Conservation (phyloP, 768 basidiomycete genomes). For the Agrocybe pediades region DNA sequence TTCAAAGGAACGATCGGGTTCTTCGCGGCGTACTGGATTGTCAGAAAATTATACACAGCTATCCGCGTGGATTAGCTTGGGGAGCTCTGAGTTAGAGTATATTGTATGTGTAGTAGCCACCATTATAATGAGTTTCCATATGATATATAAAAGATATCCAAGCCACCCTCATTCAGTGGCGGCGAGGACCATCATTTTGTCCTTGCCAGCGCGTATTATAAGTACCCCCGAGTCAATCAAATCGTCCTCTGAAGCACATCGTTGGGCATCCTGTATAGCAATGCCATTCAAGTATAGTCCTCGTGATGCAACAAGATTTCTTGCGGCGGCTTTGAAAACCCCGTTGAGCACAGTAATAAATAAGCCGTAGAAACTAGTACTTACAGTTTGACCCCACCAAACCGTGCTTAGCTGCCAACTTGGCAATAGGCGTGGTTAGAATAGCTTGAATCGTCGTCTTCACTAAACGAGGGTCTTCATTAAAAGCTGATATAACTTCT, state of each 20-base stretch:
- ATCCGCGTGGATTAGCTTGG: slow-evolving; percentile 69
- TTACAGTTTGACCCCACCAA: slow-evolving; percentile 67
- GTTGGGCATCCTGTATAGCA: slow-evolving; percentile 51
- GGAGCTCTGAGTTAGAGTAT: neutral
- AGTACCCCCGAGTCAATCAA: slow-evolving; percentile 65
- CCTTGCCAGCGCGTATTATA: slow-evolving; percentile 75
- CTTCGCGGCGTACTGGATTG: slow-evolving; percentile 89
- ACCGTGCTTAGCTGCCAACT: slow-evolving; percentile 59
- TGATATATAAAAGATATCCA: neutral
- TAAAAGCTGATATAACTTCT: slow-evolving; percentile 62
- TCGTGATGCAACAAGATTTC: slow-evolving; percentile 58
- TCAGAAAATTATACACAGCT: slow-evolving; percentile 78
- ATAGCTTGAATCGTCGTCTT: slow-evolving; percentile 53
- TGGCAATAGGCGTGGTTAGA: slow-evolving; percentile 52
- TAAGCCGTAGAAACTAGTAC: slow-evolving; percentile 21
- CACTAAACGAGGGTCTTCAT: slow-evolving; percentile 66
- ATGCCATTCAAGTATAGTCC: slow-evolving; percentile 76
- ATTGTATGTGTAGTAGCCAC: neutral
- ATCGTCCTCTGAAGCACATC: slow-evolving; percentile 40
- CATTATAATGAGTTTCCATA: neutral
- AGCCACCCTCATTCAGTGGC: slow-evolving; percentile 5
- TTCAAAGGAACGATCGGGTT: slow-evolving; percentile 83
- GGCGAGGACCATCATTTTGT: slow-evolving; percentile 55
- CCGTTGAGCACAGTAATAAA: neutral
- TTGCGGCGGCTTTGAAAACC: slow-evolving; percentile 58